Base-by-base conservation (phyloP, 306 rosid species). In the Macrotyloma uniflorum region DNA sequence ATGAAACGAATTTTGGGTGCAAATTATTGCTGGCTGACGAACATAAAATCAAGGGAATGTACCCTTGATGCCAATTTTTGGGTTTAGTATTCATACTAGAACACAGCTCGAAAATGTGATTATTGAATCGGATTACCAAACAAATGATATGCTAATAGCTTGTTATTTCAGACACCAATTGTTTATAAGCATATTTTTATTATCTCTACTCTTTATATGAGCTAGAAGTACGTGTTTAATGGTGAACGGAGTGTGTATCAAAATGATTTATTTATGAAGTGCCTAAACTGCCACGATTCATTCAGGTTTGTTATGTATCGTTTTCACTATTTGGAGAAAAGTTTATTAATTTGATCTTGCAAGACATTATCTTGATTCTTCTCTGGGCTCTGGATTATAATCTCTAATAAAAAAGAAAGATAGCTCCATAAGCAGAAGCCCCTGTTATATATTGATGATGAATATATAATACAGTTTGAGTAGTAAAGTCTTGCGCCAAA, bases 11-110 rank as follows among this genome's bases (percentile, higher is more conserved):
- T 30, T 66, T 38, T 19, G 58, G 58, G 20, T 76, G 75, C 82
- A 43, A 46, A 78, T 67, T 70, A 36, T 72, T 65, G 23, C 50
- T n/a, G 54, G 36, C 74, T 72, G 42, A 49, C 54, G 70, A 49
- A 74, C 65, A 70, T 84, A 79, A 79, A 83, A 84, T 72, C 84
- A 64, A 61, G 86, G 67, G 69, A 63, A 63, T 53, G 69, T 14
- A 4, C 43, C 62, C 79, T 77, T 68, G 82, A 49, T 72, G 69
- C 73, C 81, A 67, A 65, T 59, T 46, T 79, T 74, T 35, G 8
- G 50, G 65, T 70, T 75, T 55, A 54, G 67, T 58, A 65, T 58
- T 67, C 49, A 51, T 33, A 68, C 22, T 8, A 58, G 69, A 67
- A 51, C 85, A 22, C 16, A 68, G 30, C 38, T 77, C 18, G 65